phyloP scores from a whole-genome alignment of 331 rosid species.

The Telfairia occidentalis region DNA sequence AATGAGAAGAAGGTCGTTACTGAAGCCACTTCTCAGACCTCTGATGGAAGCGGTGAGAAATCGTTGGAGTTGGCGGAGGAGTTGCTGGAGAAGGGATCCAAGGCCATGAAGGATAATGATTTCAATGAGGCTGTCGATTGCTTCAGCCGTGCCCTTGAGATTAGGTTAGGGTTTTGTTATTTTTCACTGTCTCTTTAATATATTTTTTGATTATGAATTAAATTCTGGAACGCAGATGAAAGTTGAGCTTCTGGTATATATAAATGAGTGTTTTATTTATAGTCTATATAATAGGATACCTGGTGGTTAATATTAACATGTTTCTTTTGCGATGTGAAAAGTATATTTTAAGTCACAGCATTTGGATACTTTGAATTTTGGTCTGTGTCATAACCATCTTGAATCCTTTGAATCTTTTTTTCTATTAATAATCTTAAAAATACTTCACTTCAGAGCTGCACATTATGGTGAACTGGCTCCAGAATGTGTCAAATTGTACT shows the following conservation, averaged over 20 bases:
- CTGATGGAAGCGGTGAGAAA: slow-evolving; percentile 33
- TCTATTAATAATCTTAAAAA: background rate
- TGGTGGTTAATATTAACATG: background rate
- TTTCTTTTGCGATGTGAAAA: background rate
- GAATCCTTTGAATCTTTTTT: background rate
- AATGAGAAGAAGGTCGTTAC: slow-evolving; percentile 7
- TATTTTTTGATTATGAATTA: background rate
- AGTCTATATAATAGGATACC: background rate
- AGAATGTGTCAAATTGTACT: slow-evolving; percentile 72
- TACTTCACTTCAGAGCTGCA: slow-evolving; percentile 39
- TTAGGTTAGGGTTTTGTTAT: slow-evolving; percentile 50
- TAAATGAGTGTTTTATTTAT: background rate
- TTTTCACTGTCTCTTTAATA: slow-evolving; percentile 1
- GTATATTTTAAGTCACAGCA: background rate
- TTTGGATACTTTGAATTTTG: background rate
- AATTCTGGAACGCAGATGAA: background rate
- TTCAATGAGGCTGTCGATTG: slow-evolving; percentile 62
- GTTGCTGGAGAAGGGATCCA: slow-evolving; percentile 53
- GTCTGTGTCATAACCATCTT: background rate
- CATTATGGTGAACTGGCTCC: slow-evolving; percentile 83
- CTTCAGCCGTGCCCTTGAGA: slow-evolving; percentile 91
- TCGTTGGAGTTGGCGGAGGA: slow-evolving; percentile 48
- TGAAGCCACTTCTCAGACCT: slow-evolving; percentile 29
- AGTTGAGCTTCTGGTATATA: background rate
- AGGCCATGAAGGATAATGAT: slow-evolving; percentile 61